Base-by-base conservation (phyloP, 345 rosid genomes). In the Turritis glabra region DNA sequence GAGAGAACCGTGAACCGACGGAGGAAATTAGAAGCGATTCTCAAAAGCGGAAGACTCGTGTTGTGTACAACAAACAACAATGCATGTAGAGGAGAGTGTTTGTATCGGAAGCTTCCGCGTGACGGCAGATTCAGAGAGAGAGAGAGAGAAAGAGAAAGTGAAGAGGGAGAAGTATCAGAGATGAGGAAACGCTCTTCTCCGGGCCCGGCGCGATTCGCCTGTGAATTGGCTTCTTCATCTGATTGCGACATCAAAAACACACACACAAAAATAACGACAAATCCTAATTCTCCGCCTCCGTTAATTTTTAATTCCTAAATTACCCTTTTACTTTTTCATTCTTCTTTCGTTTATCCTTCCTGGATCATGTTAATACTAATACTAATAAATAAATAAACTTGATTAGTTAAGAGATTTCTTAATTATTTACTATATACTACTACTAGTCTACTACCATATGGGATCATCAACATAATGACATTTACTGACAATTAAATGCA, bases 171-270 rank as follows among this genome's bases (percentile, higher is more conserved):
- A 35, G 40, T 10, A 62, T 35, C n/a, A n/a, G n/a, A n/a, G 10
- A 19, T n/a, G 27, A 53, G 58, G 8, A 51, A 32, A 19, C 29
- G 58, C 51, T 75, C 37, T 38, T 50, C 51, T 50, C 62, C 27
- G 63, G 55, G 64, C 38, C 75, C 72, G 72, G 67, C 64, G 79
- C 71, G 79, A 79, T 81, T 78, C 44, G 81, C 71, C 87, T 78
- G 76, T 72, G 71, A 80, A 60, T 58, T 19, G 14, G 26, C 26
- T 48, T 59, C 50, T 44, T 61, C 47, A 61, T 52, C 51, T 73
- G 87, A 80, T 57, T 63, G 72, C 71, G 82, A 83, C 83, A 52
- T 61, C 44, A 26, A 7, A 7, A 47, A 40, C 4, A 19, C 1
- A 10, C 41, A 37, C 0, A 13, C 5, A 4, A 5, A 15, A 21